Percentiles rank a stretch among this genome's conserved stretches.
phyloP scores from a whole-genome alignment of 177 flowering plant genomes.

The Vitis hybrid region DNA sequence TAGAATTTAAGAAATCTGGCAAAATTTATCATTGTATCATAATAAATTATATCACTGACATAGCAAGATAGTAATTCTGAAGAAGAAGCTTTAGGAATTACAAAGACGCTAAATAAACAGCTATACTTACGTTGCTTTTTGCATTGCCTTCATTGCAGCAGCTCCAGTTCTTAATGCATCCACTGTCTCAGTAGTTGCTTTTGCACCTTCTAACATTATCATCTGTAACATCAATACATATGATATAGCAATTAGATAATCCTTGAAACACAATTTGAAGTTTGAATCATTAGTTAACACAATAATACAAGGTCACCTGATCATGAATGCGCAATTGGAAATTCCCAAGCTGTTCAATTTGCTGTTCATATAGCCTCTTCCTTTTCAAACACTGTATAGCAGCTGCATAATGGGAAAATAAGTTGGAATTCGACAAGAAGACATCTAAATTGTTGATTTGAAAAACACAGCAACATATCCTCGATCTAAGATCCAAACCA shows the following conservation, averaged over 20 bases:
- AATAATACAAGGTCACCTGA: constrained; percentile 48
- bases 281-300: neutral
- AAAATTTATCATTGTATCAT: no score
- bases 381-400: constrained; percentile 89
- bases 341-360: constrained; percentile 79
- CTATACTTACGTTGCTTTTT: constrained; percentile 70
- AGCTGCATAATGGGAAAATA: constrained; percentile 41
- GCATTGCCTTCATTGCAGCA: constrained; percentile 88
- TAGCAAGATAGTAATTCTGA: no score
- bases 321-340: constrained; percentile 85
- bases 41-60: no score
- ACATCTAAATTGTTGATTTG: neutral
- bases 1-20: no score
- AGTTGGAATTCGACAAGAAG: neutral
- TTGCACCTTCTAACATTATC: constrained; percentile 89
- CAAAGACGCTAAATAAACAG: constrained; percentile 6
- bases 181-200: constrained; percentile 87
- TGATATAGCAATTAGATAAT: neutral
- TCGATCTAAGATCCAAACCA: neutral
- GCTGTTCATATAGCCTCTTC: constrained; percentile 74
- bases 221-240: constrained; percentile 40
- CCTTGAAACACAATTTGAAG: neutral
- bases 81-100: neutral
- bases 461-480: neutral
- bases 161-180: constrained; percentile 88